Evolutionary conservation across 2,329 filamentous ascomycete genomes (phyloP).

Genomic region (Corinectria fuckeliana): DNA sequence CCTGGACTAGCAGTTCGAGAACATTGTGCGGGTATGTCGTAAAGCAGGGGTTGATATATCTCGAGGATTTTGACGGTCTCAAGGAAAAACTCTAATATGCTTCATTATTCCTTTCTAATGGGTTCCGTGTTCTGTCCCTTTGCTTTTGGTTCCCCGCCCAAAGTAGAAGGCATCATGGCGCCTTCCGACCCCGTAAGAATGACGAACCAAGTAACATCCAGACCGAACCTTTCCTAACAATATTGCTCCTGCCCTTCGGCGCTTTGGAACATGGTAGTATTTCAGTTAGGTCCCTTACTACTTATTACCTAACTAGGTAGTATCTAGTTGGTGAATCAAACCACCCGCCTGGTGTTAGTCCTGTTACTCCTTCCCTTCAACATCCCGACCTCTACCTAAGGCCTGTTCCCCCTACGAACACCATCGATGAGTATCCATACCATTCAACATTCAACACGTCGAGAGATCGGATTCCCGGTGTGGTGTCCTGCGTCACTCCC

Average conservation of each 20-base stretch:
- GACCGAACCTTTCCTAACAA: not conserved
- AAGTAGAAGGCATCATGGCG: not conserved
- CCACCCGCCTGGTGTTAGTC: not conserved
- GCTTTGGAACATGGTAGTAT: not conserved
- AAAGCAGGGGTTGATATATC: not conserved
- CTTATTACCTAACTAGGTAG: too few species aligned
- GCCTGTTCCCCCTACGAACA: slow-evolving; percentile 25
- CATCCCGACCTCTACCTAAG: slow-evolving; percentile 22
- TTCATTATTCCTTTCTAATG: not conserved
- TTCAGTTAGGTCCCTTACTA: too few species aligned
- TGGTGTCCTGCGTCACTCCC: slow-evolving; percentile 9
- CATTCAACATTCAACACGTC: slow-evolving; percentile 15
- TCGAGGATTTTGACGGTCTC: not conserved
- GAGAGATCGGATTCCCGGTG: slow-evolving; percentile 1
- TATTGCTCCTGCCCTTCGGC: not conserved
- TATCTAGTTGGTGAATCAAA: too few species aligned
- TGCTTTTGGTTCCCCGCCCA: not conserved
- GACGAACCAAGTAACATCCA: not conserved
- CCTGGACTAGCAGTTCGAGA: slow-evolving; percentile 61
- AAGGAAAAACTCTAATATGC: not conserved
- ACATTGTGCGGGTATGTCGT: slow-evolving; percentile 46
- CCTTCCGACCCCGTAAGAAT: not conserved
- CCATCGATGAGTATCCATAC: slow-evolving; percentile 33
- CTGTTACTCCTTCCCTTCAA: slow-evolving; percentile 31
- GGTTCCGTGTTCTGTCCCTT: not conserved